Conservation (phyloP, 169 alveolate genomes). For the Plasmodium gonderi region DNA sequence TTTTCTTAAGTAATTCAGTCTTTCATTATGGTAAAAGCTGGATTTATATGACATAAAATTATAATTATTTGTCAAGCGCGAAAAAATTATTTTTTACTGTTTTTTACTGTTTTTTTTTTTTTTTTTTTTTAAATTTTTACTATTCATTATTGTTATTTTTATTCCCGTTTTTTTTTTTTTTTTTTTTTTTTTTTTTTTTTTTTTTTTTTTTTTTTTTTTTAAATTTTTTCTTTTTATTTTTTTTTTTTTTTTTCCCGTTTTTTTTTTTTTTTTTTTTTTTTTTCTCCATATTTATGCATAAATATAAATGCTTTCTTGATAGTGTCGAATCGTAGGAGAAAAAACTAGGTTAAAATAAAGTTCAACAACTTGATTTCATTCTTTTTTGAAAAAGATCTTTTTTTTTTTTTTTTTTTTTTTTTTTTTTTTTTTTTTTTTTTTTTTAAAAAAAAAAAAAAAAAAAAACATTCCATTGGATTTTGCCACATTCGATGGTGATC, state of each 20-base stretch:
- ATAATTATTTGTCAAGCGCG: too few species aligned
- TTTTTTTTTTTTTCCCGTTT: not conserved
- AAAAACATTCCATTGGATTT: not conserved
- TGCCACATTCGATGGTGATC: not conserved
- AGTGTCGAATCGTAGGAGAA: not conserved
- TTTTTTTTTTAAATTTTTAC: too few species aligned
- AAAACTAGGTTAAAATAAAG: not conserved
- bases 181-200: constrained; percentile 6
- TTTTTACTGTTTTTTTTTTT: too few species aligned
- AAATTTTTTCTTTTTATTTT: not conserved
- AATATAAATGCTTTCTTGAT: not conserved
- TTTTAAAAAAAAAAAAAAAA: not conserved
- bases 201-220: constrained; percentile 1
- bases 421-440: not conserved
- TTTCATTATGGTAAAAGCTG: too few species aligned
- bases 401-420: not conserved
- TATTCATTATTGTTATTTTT: too few species aligned
- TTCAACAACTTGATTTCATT: not conserved
- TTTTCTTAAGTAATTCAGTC: too few species aligned
- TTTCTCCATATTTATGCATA: not conserved
- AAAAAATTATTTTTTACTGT: too few species aligned
- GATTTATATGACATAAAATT: too few species aligned
- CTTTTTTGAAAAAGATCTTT: not conserved
- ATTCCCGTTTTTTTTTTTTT: too few species aligned
- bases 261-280: not conserved